phyloP scores from a whole-genome alignment of 2,329 filamentous ascomycete genomes.

The Xylaria multiplex region DNA sequence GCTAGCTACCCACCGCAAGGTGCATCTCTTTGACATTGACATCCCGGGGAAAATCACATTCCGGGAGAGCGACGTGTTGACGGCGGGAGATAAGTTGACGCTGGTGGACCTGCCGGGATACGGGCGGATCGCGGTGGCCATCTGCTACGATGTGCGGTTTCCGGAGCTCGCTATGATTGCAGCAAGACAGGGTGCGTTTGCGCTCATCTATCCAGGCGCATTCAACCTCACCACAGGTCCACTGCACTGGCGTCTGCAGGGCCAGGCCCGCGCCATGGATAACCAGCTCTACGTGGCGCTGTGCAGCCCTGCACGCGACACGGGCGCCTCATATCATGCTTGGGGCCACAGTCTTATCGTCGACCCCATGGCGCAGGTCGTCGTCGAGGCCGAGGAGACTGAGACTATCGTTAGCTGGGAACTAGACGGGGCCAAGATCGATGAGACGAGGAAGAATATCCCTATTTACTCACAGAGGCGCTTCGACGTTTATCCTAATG shows the following conservation, averaged over 20 bases:
- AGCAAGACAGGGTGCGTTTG: slow-evolving; percentile 84
- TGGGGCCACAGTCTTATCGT: slow-evolving; percentile 92
- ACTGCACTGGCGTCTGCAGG: slow-evolving; percentile 89
- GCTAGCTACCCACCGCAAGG: slow-evolving; percentile 89
- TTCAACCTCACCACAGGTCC: slow-evolving; percentile 95
- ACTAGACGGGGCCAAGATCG: slow-evolving; percentile 73
- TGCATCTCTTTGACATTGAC: slow-evolving; percentile 97
- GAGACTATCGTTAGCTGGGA: slow-evolving; percentile 82
- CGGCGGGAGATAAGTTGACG: slow-evolving; percentile 84
- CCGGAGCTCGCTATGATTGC: slow-evolving; percentile 92
- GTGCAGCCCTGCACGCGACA: slow-evolving; percentile 89
- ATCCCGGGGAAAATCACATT: slow-evolving; percentile 96
- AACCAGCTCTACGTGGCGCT: slow-evolving; percentile 95
- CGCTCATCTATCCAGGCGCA: slow-evolving; percentile 92
- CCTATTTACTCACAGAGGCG: slow-evolving; percentile 85
- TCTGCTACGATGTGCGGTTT: slow-evolving; percentile 98
- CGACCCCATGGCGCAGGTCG: slow-evolving; percentile 85
- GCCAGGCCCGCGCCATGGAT: slow-evolving; percentile 84
- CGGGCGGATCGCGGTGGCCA: slow-evolving; percentile 86
- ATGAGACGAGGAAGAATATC: slow-evolving; percentile 81
- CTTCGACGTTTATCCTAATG: slow-evolving; percentile 95
- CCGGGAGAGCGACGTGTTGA: slow-evolving; percentile 88
- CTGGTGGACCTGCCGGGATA: slow-evolving; percentile 88
- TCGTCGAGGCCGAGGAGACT: slow-evolving; percentile 79
- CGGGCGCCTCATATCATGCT: slow-evolving; percentile 81